A percentile compares a stretch with the other conserved stretches of the same genome.
Evolutionary conservation across 2,329 filamentous ascomycete species (phyloP).

Genomic region (Sclerotinia glacialis): DNA sequence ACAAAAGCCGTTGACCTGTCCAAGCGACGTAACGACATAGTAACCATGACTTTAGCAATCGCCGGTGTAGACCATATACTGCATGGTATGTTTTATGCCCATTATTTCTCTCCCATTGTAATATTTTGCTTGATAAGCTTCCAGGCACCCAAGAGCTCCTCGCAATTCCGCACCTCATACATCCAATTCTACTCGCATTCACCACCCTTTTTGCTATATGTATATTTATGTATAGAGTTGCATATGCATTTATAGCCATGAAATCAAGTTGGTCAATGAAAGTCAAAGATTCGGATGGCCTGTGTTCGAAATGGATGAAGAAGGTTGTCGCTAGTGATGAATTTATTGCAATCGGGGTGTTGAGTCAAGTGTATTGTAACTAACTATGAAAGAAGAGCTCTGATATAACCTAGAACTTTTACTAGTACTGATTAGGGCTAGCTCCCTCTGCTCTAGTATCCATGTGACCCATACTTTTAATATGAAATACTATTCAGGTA

Average conservation of each 20-base stretch:
- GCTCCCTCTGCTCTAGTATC: too few relatives aligned
- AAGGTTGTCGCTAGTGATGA: neutral
- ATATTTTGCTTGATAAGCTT: neutral
- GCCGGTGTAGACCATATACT: neutral
- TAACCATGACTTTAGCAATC: neutral
- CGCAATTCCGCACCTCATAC: conserved; percentile 1
- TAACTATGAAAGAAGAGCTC: too few relatives aligned
- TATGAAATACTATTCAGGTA: too few relatives aligned
- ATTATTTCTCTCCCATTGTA: neutral
- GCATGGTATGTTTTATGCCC: neutral
- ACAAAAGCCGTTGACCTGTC: neutral
- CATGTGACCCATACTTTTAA: too few relatives aligned
- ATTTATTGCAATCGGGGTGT: neutral
- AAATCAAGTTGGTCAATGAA: neutral
- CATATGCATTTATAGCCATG: neutral
- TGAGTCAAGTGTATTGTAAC: too few relatives aligned
- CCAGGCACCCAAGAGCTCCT: conserved; percentile 7
- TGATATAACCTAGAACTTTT: too few relatives aligned
- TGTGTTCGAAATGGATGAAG: neutral
- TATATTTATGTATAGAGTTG: conserved; percentile 7
- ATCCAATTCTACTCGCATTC: neutral
- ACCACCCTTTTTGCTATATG: neutral
- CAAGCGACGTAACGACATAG: neutral
- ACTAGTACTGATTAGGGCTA: too few relatives aligned
- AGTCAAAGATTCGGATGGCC: neutral